Conservation (phyloP, 2,329 filamentous ascomycete genomes). For the Fusarium sp. region DNA sequence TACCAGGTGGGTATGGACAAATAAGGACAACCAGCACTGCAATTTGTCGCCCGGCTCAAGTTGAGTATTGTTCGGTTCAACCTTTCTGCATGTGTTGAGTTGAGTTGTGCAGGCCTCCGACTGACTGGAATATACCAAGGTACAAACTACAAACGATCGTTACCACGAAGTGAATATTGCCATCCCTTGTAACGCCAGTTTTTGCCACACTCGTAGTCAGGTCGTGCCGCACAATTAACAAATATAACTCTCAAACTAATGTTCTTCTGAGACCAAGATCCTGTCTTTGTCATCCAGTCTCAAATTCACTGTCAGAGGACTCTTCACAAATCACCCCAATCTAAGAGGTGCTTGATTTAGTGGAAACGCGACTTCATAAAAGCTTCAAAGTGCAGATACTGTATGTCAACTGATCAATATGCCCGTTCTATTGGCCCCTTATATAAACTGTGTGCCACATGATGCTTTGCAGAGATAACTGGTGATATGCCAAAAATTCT, state of each 20-base stretch:
- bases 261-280: not conserved
- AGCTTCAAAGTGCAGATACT: not conserved
- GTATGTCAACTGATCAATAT: not conserved
- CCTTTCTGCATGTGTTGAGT: not conserved
- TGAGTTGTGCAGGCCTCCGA: not conserved
- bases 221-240: not conserved
- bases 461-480: conserved; percentile 11
- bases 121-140: conserved; percentile 13
- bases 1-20: not conserved
- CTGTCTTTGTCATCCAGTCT: not conserved
- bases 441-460: not conserved
- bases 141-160: conserved; percentile 2
- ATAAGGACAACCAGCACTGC: not conserved
- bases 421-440: not conserved
- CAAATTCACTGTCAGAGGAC: no score
- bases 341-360: not conserved
- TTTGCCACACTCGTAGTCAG: not conserved
- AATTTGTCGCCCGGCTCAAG: not conserved
- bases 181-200: not conserved
- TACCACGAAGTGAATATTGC: not conserved
- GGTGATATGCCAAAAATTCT: not conserved
- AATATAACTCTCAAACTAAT: not conserved
- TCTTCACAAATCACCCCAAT: not conserved
- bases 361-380: no score
- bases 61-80: not conserved